phyloP scores from a whole-genome alignment of 1,284 basidiomycete species.

The Trichosporon inkin region DNA sequence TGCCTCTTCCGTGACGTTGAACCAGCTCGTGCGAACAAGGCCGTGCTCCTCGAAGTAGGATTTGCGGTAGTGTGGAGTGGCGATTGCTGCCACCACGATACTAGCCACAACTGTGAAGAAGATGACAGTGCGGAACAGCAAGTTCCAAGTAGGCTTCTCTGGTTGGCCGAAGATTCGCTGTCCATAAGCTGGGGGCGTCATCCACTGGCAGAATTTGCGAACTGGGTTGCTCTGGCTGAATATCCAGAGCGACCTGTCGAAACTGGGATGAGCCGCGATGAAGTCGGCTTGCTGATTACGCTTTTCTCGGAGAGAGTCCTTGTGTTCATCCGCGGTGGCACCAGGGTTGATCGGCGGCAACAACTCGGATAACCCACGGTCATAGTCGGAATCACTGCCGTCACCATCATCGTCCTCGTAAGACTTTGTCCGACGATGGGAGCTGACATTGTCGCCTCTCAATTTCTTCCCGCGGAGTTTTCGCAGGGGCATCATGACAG shows the following conservation, averaged over 20 bases:
- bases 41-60: conserved; percentile 66
- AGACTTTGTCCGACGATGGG: not conserved
- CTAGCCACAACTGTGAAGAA: conserved; percentile 76
- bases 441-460: not conserved
- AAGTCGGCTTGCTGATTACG: conserved; percentile 81
- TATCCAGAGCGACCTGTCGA: conserved; percentile 86
- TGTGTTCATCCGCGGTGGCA: conserved; percentile 37
- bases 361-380: conserved; percentile 44
- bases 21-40: conserved; percentile 70
- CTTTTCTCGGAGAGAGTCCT: conserved; percentile 65
- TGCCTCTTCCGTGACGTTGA: conserved; percentile 72
- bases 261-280: conserved; percentile 82
- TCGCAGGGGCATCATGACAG: conserved; percentile 4
- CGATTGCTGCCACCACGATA: conserved; percentile 76
- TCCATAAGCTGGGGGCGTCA: conserved; percentile 78
- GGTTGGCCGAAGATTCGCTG: conserved; percentile 75
- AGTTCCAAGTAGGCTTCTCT: conserved; percentile 63
- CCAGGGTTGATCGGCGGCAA: conserved; percentile 39
- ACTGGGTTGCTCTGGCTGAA: conserved; percentile 76
- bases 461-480: not conserved
- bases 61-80: conserved; percentile 80
- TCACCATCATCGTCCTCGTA: not conserved
- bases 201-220: conserved; percentile 73
- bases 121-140: conserved; percentile 71
- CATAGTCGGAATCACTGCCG: conserved; percentile 34